A percentile compares a stretch with the other conserved stretches of the same genome.
Conservation (phyloP, 345 rosid species). For the Citropsis articulata region DNA sequence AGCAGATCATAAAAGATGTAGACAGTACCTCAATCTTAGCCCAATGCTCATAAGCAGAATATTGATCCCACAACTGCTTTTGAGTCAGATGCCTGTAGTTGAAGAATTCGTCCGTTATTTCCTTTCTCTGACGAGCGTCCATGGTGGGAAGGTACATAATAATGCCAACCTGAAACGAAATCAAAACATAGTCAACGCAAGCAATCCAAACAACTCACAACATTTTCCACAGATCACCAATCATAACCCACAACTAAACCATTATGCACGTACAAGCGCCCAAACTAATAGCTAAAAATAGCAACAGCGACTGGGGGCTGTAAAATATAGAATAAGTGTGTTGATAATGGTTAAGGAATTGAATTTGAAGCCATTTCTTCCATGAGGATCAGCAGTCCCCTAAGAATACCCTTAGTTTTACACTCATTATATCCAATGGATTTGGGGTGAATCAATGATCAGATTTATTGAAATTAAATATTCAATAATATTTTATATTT, state of each 20-base stretch:
- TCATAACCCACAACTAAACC: not conserved
- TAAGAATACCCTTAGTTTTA: too few species aligned
- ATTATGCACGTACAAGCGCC: not conserved
- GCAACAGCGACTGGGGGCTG: not conserved
- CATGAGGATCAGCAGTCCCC: not conserved
- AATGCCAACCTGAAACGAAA: constrained; percentile 73
- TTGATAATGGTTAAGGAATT: not conserved
- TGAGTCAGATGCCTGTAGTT: constrained; percentile 78
- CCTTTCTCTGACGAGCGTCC: constrained; percentile 93
- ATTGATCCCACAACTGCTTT: constrained; percentile 66
- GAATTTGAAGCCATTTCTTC: not conserved
- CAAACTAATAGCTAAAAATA: not conserved
- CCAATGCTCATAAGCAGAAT: constrained; percentile 92
- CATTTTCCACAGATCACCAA: not conserved
- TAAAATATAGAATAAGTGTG: not conserved
- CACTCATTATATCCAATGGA: too few species aligned
- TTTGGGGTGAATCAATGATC: too few species aligned
- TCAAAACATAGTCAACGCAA: not conserved
- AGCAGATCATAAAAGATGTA: constrained; percentile 16
- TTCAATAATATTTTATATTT: too few species aligned
- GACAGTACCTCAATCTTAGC: constrained; percentile 86
- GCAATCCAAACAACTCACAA: not conserved
- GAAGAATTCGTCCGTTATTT: constrained; percentile 90
- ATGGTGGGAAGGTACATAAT: constrained; percentile 96
- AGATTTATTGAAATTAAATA: too few species aligned